Evolutionary conservation across 768 basidiomycete genomes (phyloP).

Genomic region (Boletus sensibilis): DNA sequence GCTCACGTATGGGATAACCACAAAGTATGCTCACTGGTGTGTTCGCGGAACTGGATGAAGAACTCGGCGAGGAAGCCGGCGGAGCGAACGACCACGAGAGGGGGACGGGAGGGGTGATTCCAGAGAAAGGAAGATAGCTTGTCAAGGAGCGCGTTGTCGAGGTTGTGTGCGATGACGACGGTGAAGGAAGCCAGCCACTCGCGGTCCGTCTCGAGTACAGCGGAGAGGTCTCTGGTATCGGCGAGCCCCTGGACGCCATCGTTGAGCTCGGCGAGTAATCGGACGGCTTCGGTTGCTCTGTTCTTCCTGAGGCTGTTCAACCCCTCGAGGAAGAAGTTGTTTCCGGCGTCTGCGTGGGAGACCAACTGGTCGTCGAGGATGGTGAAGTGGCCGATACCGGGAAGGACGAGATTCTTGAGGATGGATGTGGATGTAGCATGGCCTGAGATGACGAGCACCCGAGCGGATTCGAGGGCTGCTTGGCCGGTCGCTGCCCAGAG

Average conservation of each 20-base stretch:
- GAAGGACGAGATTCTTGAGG: conserved; percentile 95
- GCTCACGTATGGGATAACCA: neutral
- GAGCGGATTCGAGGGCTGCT: conserved; percentile 78
- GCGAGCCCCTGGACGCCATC: conserved; percentile 75
- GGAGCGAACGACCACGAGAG: conserved; percentile 76
- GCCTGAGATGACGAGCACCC: conserved; percentile 76
- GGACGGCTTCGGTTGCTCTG: conserved; percentile 77
- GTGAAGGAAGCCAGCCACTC: conserved; percentile 63
- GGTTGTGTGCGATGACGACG: conserved; percentile 83
- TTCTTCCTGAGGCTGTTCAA: conserved; percentile 72
- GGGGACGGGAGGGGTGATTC: conserved; percentile 54
- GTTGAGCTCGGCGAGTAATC: conserved; percentile 81
- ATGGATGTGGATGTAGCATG: conserved; percentile 85
- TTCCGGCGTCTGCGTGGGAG: conserved; percentile 77
- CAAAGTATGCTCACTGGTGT: conserved; percentile 57
- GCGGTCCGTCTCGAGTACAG: conserved; percentile 54
- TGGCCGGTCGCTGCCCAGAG: conserved; percentile 96
- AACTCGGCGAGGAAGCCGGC: conserved; percentile 91
- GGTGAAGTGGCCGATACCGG: conserved; percentile 94
- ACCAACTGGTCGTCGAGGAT: conserved; percentile 70
- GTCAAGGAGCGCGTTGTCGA: conserved; percentile 54
- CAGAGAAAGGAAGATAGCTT: conserved; percentile 67
- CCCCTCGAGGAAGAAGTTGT: conserved; percentile 94
- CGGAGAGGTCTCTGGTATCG: conserved; percentile 52
- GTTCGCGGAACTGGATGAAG: conserved; percentile 85